Conservation (phyloP, 306 rosid species). For the Gleditsia sinensis region DNA sequence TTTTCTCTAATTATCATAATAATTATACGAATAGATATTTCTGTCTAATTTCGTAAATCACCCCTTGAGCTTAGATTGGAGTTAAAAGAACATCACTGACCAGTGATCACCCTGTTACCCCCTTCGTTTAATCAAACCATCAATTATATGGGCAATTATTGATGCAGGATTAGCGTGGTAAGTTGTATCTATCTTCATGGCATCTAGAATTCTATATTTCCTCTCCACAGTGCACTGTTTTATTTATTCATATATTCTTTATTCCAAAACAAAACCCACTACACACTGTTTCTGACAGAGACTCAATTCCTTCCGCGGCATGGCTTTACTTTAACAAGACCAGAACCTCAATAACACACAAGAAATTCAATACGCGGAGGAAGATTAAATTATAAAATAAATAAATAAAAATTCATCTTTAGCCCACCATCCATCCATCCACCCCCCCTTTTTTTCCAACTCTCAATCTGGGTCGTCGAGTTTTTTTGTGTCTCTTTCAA, state of each 20-base stretch:
- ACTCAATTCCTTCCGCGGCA: slow-evolving; percentile 50
- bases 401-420: too few relatives aligned
- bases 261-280: neutral
- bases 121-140: neutral
- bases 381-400: neutral
- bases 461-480: slow-evolving; percentile 43
- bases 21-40: too few relatives aligned
- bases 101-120: neutral
- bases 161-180: neutral
- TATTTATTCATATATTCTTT: neutral
- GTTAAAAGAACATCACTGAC: neutral
- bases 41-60: neutral
- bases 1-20: too few relatives aligned
- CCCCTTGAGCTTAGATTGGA: neutral
- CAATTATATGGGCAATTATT: neutral
- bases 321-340: slow-evolving; percentile 41
- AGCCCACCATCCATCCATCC: slow-evolving; percentile 26
- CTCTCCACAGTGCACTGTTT: neutral
- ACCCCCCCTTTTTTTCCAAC: slow-evolving; percentile 34
- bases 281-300: slow-evolving; percentile 47
- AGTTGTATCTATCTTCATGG: neutral
- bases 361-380: slow-evolving; percentile 47
- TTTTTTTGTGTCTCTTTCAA: slow-evolving; percentile 37
- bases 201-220: neutral
- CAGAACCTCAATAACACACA: neutral